Percentiles rank a stretch among this genome's conserved stretches.
phyloP scores from a whole-genome alignment of 2,329 filamentous ascomycete genomes.

The Scorias spongiosa region DNA sequence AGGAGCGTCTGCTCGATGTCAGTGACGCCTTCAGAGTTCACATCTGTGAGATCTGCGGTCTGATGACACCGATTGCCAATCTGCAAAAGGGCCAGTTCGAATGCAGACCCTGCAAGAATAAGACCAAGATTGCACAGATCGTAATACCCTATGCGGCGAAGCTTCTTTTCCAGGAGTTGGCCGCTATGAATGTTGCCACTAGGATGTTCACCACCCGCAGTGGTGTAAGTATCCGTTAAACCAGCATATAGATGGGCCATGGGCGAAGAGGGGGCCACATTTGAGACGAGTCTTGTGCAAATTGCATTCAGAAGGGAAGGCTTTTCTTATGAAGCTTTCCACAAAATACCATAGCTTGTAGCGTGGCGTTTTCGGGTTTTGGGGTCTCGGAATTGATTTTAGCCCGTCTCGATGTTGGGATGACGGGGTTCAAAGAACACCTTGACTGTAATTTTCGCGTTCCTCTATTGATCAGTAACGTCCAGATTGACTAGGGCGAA shows the following conservation, averaged over 20 bases:
- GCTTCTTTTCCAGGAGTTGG: conserved; percentile 93
- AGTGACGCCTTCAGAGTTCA: conserved; percentile 97
- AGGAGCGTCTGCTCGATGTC: conserved; percentile 93
- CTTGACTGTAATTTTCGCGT: no score
- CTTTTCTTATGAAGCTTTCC: no score
- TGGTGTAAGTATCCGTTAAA: conserved; percentile 17
- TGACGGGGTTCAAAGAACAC: no score
- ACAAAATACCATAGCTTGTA: no score
- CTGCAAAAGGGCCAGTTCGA: conserved; percentile 92
- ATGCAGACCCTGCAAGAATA: conserved; percentile 96
- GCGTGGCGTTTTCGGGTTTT: no score
- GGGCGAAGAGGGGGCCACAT: not conserved
- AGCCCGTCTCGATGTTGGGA: no score
- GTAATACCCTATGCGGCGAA: conserved; percentile 97
- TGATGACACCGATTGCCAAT: conserved; percentile 99
- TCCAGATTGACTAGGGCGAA: no score
- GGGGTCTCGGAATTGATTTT: no score
- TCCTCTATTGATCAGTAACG: no score
- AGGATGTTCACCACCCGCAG: conserved; percentile 70
- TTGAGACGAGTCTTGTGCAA: no score
- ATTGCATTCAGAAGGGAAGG: no score
- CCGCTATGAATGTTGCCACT: conserved; percentile 95
- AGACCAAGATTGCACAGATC: conserved; percentile 94
- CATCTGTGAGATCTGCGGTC: conserved; percentile 93
- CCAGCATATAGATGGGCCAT: not conserved